These are phyloP conservation scores for Trebouxia sp. DNA, from an alignment of 139 green algal genomes.

Conservation along the genomic window DNA sequence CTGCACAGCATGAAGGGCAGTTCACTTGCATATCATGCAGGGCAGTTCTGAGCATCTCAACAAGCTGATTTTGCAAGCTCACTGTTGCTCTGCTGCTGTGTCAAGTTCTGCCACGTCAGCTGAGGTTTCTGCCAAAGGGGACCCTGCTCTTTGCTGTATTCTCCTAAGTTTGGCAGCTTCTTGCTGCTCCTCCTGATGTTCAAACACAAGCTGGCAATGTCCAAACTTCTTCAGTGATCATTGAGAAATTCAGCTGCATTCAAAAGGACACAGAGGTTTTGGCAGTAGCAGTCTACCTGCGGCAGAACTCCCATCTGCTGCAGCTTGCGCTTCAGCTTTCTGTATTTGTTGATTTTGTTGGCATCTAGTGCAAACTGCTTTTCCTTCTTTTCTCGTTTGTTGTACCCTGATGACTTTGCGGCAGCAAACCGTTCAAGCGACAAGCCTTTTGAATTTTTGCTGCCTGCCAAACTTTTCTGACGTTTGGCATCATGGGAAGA, in stretches of 20 bases:
- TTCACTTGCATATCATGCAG: background rate
- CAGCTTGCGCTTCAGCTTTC: constrained; percentile 45
- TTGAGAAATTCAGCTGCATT: background rate
- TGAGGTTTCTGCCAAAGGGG: background rate
- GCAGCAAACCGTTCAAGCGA: constrained; percentile 41
- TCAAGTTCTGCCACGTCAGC: background rate
- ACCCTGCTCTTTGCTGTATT: background rate
- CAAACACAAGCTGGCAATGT: background rate
- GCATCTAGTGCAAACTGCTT: constrained; percentile 44
- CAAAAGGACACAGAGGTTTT: background rate
- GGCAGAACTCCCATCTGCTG: constrained; percentile 30
- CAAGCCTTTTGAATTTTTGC: constrained; percentile 5
- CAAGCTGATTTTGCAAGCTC: background rate
- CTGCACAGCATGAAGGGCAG: background rate
- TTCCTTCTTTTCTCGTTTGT: constrained; percentile 50
- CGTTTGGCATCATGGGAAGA: background rate
- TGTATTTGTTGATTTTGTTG: constrained; percentile 53
- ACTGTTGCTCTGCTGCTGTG: background rate
- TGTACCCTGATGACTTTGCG: constrained; percentile 50
- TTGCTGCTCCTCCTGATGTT: background rate
- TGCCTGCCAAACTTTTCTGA: background rate
- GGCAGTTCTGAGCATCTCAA: background rate
- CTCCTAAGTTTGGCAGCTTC: background rate
- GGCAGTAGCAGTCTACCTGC: background rate
- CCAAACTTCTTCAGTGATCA: background rate